Conservation (phyloP, 176 grass and related monocot species). For the Eleusine coracana region DNA sequence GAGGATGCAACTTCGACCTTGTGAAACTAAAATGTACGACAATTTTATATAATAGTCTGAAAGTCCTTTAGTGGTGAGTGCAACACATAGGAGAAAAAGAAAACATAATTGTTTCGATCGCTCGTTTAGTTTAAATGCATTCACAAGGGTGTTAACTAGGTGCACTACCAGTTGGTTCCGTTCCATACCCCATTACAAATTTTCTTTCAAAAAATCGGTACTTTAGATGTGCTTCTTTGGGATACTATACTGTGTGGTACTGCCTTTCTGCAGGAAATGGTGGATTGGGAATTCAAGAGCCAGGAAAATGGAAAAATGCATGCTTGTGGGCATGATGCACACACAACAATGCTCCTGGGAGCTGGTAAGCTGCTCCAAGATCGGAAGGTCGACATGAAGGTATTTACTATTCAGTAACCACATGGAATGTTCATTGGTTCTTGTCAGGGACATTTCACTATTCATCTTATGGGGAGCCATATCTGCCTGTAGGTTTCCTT, state of each 20-base stretch:
- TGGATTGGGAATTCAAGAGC: slow-evolving; percentile 86
- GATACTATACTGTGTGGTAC: not conserved
- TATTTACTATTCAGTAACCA: not conserved
- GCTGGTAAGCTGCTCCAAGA: slow-evolving; percentile 80
- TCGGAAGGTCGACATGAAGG: slow-evolving; percentile 60
- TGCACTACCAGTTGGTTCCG: no score
- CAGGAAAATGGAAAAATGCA: slow-evolving; percentile 73
- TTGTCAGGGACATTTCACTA: not conserved
- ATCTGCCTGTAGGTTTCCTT: not conserved
- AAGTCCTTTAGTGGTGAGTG: no score
- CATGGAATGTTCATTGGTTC: not conserved
- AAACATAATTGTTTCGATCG: no score
- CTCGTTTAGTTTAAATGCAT: no score
- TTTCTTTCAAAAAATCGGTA: not conserved
- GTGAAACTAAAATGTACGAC: no score
- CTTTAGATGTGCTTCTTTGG: not conserved
- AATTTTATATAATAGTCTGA: no score
- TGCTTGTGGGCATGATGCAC: slow-evolving; percentile 77
- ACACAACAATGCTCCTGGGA: slow-evolving; percentile 83
- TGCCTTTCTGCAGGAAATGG: slow-evolving; percentile 55
- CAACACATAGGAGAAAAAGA: no score
- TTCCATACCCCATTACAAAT: not conserved
- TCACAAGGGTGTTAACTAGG: no score
- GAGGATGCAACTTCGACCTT: no score
- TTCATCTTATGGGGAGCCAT: not conserved